A percentile compares a stretch with the other conserved stretches of the same genome.
phyloP scores from a whole-genome alignment of 192 early-diverging fungal genomes.

The Linnemannia schmuckeri region DNA sequence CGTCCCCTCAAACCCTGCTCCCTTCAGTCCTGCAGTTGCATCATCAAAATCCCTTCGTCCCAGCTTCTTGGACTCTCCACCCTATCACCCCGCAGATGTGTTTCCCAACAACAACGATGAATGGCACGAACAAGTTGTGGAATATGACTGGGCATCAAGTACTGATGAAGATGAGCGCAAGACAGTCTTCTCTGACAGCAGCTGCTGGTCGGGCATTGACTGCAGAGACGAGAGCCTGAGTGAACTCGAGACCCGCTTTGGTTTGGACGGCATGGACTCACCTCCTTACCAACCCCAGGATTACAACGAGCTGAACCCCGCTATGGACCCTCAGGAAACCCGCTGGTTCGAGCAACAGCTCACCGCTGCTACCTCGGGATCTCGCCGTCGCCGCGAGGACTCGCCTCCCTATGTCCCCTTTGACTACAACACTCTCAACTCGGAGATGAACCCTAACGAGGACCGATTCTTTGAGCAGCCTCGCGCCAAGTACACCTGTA shows the following conservation, averaged over 20 bases:
- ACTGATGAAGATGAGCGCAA: background rate
- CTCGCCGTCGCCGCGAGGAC: background rate
- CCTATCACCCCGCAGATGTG: background rate
- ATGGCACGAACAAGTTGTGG: background rate
- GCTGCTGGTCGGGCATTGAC: background rate
- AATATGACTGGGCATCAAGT: background rate
- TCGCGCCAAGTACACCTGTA: background rate
- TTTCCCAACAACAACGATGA: background rate
- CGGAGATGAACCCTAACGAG: slow-evolving; percentile 2
- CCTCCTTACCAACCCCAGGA: background rate
- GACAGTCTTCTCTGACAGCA: background rate
- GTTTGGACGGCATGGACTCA: background rate
- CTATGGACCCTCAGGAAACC: background rate
- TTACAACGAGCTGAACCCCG: background rate
- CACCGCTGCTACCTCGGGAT: background rate
- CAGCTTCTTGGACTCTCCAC: background rate
- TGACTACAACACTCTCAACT: slow-evolving; percentile 11
- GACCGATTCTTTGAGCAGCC: background rate
- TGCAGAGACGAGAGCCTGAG: background rate
- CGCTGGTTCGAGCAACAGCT: slow-evolving; percentile 9
- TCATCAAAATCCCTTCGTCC: background rate
- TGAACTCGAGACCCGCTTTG: background rate
- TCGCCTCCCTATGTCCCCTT: slow-evolving; percentile 6
- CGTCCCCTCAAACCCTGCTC: background rate
- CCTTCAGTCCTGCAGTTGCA: background rate